Evolutionary conservation across 2,329 filamentous ascomycete genomes (phyloP), one percentile per base, ranked within the genome.

Genomic region (Sarocladium oryzae): DNA sequence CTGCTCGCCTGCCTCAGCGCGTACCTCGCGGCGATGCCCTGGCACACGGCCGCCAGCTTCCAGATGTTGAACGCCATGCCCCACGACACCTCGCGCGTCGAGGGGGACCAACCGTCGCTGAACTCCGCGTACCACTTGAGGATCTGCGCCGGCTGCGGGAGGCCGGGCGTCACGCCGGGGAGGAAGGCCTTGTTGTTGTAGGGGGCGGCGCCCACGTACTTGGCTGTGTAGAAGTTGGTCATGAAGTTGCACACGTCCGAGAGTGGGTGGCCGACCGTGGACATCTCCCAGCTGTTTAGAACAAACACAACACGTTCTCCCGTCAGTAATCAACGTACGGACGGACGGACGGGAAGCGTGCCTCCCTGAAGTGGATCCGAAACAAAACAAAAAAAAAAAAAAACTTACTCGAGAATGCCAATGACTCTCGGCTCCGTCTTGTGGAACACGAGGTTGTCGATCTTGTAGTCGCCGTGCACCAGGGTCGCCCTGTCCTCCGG

Each of bases 391-490:
- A n/a, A n/a, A n/a, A n/a, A n/a, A n/a, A n/a, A n/a, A n/a, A n/a
- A 5, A 9, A 70, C 79, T 65, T 68, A 86, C 79, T 99, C 93
- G 5, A 97, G 72, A 51, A 97, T 90, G 3, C 92, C 93, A 68
- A 97, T 91, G 11, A 97, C 91, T 50, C 84, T 76, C 5, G 91
- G 83, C 66, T 92, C 86, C 0, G 88, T 91, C 70, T 88, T 87
- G 72, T 96, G 89, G 67, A 95, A 99, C 36, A 93, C 83, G 57
- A 92, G 67, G 60, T 93, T 93, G 66, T 93, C 88, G 62, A 92
- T 95, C 74, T 97, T 99, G 75, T 92, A 99, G 68, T 99, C 93
- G 32, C 93, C 93, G 63, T 97, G 93, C 26, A 97, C 85, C 56
- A 96, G 78, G 4, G 85, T 86, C 20, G 79, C 83, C 55, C 88